Evolutionary conservation across 108 stramenopile genomes (phyloP), one percentile per base, ranked within the genome.

Genomic region (Cyclostephanos invisitatus): DNA sequence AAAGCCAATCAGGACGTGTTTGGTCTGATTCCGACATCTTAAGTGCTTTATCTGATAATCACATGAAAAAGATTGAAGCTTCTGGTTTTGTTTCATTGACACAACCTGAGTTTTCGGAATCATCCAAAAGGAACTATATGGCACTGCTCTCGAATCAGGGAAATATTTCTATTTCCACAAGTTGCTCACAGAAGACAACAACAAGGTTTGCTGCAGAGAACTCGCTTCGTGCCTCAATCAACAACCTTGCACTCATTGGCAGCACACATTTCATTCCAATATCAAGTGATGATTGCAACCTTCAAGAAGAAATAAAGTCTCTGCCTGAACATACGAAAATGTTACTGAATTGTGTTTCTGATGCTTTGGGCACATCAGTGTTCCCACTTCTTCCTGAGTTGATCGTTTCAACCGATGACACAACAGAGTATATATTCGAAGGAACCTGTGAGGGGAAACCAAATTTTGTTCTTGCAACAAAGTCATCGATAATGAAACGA

Each of bases 361-460:
- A 54, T 25, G 53, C 53, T 25, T 27, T 24, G 25, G 53, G 53
- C 53, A 54, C 53, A 27, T 24, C 53, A 24, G 53, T 54, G 25
- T 54, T 54, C 25, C 53, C 53, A 25, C 53, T 54, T 25, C 53
- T 25, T 27, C 53, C 25, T 15, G 22, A 27, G 25, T 54, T 24
- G 53, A 54, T 54, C 21, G 22, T 54, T 27, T 54, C 53, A 54
- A 27, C 22, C 12, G 53, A 54, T 54, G 53, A 54, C 14, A 54
- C 22, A 54, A 27, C 53, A 54, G 25, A 54, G 53, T 27, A 27
- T 54, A 27, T 54, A 46, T 27, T 25, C 53, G 22, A 54, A 54
- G 25, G 53, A 54, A 20, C 25, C 53, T 54, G 53, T 54, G 22
- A 54, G 53, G 53, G 53, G 10, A 18, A 54, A 20, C 25, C 53